phyloP scores from a whole-genome alignment of 306 rosid species.

The Delonix regia region DNA sequence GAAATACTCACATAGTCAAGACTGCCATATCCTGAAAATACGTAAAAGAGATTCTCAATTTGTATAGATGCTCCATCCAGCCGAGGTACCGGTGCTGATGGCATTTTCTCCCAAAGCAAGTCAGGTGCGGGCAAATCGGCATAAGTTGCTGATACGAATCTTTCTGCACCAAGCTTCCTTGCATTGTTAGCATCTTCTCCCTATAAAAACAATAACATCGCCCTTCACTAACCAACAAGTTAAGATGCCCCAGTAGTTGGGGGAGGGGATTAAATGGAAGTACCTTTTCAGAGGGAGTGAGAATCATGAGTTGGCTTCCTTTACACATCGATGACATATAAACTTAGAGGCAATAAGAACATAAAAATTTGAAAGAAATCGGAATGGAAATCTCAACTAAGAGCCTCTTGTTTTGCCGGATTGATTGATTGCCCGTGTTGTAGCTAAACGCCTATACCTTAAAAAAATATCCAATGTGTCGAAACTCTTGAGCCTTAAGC shows the following conservation, averaged over 20 bases:
- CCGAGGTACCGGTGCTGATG: constrained; percentile 85
- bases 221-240: not conserved
- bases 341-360: not conserved
- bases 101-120: constrained; percentile 78
- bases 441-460: not conserved
- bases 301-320: not conserved
- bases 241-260: not conserved
- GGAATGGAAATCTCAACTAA: not conserved
- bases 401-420: not conserved
- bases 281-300: not conserved
- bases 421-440: not conserved
- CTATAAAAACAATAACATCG: constrained; percentile 33
- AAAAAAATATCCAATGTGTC: not conserved
- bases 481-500: not conserved
- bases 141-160: constrained; percentile 59
- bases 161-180: constrained; percentile 36
- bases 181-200: constrained; percentile 24
- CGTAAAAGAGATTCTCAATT: constrained; percentile 66
- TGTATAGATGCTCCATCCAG: constrained; percentile 83
- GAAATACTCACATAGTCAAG: constrained; percentile 65
- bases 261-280: not conserved
- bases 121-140: constrained; percentile 87
- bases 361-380: not conserved
- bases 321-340: not conserved
- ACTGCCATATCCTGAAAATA: constrained; percentile 77